These are phyloP conservation scores for Tetradesmus lagerheimii DNA, from an alignment of 139 green algal genomes.

Conservation along the genomic window DNA sequence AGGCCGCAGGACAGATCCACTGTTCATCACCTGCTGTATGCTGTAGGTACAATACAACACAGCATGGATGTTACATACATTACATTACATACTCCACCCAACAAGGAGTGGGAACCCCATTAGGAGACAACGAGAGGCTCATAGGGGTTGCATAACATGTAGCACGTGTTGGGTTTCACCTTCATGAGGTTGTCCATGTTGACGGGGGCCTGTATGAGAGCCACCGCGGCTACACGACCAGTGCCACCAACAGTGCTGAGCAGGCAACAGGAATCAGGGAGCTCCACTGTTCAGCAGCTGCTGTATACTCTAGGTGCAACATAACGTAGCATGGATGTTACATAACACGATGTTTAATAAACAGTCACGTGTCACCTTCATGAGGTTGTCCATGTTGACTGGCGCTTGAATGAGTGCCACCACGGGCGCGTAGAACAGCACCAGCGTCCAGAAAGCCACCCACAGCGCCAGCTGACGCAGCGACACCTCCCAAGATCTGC, in stretches of 20 bases:
- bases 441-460: slow-evolving; percentile 40
- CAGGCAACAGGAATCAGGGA: too few species aligned
- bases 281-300: too few species aligned
- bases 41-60: background rate
- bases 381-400: slow-evolving; percentile 48
- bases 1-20: too few species aligned
- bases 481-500: slow-evolving; percentile 49
- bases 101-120: too few species aligned
- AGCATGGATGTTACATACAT: background rate
- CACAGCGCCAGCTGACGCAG: slow-evolving; percentile 17
- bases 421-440: slow-evolving; percentile 65
- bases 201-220: slow-evolving; percentile 18
- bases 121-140: too few species aligned
- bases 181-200: slow-evolving; percentile 47
- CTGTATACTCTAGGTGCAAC: too few species aligned
- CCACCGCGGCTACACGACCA: too few species aligned
- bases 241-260: too few species aligned
- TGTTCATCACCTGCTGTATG: too few species aligned
- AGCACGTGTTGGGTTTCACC: background rate
- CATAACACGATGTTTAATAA: background rate
- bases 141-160: too few species aligned
- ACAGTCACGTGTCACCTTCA: background rate
- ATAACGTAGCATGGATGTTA: background rate
- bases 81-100: too few species aligned
- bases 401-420: slow-evolving; percentile 18